Percentiles rank a stretch among this genome's conserved stretches.
Evolutionary conservation across 1,284 basidiomycete genomes (phyloP).

Genomic region (Laetiporus sulphureus): DNA sequence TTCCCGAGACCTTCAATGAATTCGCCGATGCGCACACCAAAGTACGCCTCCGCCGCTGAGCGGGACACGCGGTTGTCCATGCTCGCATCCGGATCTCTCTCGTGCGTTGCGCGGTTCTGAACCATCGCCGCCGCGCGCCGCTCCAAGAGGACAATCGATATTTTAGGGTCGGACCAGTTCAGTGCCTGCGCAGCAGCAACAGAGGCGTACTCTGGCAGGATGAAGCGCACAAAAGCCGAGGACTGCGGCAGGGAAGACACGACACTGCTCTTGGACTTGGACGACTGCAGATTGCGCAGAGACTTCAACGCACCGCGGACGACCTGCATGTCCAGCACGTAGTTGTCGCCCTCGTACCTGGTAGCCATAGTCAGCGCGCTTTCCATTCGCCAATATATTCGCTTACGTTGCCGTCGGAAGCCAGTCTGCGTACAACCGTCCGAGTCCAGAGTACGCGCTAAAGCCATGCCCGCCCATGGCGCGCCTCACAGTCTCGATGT

Average conservation of each 20-base stretch:
- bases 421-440: constrained; percentile 57
- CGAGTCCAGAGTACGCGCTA: constrained; percentile 63
- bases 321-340: constrained; percentile 67
- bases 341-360: constrained; percentile 79
- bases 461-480: constrained; percentile 79
- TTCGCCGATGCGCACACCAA: constrained; percentile 45
- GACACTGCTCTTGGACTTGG: constrained; percentile 7
- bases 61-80: constrained; percentile 51
- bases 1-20: constrained; percentile 33
- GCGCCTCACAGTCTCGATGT: constrained; percentile 62
- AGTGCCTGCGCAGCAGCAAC: not conserved
- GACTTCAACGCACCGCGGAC: constrained; percentile 65
- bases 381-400: not conserved
- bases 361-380: not conserved
- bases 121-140: constrained; percentile 58
- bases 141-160: constrained; percentile 45
- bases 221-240: constrained; percentile 46
- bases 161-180: constrained; percentile 26
- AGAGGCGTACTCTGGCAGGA: constrained; percentile 22
- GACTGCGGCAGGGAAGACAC: constrained; percentile 35
- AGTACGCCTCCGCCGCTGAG: constrained; percentile 63
- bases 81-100: constrained; percentile 39
- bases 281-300: constrained; percentile 25
- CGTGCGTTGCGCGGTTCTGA: constrained; percentile 36
- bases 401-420: constrained; percentile 56